A percentile compares a stretch with the other conserved stretches of the same genome.
Evolutionary conservation across 805 yeast genomes (phyloP).

Genomic region (Candida wancherniae): DNA sequence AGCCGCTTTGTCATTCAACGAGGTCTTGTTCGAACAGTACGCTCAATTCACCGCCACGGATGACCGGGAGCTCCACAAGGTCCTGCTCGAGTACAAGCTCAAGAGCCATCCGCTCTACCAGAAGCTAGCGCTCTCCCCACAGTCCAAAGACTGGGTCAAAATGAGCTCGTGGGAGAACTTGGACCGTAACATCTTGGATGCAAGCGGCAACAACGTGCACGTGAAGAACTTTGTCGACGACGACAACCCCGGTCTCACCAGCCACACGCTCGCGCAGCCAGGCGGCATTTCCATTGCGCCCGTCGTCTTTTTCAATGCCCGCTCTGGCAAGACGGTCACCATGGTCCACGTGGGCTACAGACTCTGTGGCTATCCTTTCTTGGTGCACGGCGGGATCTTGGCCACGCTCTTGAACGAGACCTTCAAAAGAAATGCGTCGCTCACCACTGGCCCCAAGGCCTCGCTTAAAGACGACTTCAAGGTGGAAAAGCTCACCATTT

Average conservation of each 20-base stretch:
- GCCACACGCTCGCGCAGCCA: constrained; percentile 56
- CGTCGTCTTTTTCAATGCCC: constrained; percentile 54
- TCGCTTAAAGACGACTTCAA: constrained; percentile 34
- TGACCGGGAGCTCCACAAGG: constrained; percentile 23
- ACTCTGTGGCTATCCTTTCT: constrained; percentile 80
- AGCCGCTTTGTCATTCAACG: constrained; percentile 26
- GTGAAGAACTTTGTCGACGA: constrained; percentile 9
- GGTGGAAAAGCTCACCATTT: constrained; percentile 44
- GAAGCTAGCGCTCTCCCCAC: constrained; percentile 37
- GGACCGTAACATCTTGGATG: constrained; percentile 32
- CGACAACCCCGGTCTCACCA: constrained; percentile 19
- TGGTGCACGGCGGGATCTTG: constrained; percentile 84
- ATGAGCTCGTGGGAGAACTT: constrained; percentile 42
- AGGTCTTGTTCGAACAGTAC: constrained; percentile 30
- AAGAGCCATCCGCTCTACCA: constrained; percentile 48
- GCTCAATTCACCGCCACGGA: constrained; percentile 21
- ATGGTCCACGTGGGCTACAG: constrained; percentile 73
- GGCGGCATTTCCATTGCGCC: constrained; percentile 82
- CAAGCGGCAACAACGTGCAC: not conserved
- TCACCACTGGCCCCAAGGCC: constrained; percentile 29
- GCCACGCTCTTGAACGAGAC: constrained; percentile 79
- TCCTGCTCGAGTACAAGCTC: constrained; percentile 45
- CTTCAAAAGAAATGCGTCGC: constrained; percentile 50
- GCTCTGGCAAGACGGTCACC: constrained; percentile 55
- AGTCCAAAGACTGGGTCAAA: constrained; percentile 43